Evolutionary conservation across 352 stramenopile species (phyloP), one percentile per base, ranked within the genome.

Genomic region (Pythium vanterpoolii): DNA sequence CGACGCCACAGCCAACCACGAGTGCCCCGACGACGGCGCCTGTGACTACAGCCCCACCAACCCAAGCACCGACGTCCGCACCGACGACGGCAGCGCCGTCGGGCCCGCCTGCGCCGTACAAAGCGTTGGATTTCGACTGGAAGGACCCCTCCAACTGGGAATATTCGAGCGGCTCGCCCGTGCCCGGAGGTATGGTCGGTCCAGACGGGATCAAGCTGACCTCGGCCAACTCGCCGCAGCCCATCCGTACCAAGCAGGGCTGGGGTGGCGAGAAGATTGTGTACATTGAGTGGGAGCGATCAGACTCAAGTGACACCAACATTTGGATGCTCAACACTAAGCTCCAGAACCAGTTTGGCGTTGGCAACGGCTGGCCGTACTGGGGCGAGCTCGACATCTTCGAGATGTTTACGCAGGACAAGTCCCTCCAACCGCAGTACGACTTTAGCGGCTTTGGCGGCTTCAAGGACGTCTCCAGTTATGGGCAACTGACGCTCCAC

Each of bases 271-370:
- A 89, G 60, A 88, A 89, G 61, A 75, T 92, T 27, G 67, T 92
- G 59, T 74, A 73, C 61, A 72, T 92, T 26, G 74, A 89, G 66
- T 92, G 82, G 82, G 73, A 85, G 49, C 74, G 76, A 21, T 76
- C 77, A 40, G 69, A 63, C 33, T 66, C 75, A 45, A 89, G 74
- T 23, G 79, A 92, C 63, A 89, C 79, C 40, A 92, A 92, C 77
- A 89, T 92, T 60, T 92, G 82, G 82, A 86, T 92, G 76, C 75
- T 92, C 27, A 89, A 89, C 67, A 92, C 77, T 5, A 85, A 85
- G 64, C 52, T 92, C n/a, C 9, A 74, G 53, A 62, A 66, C 48
- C 82, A 92, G 62, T 92, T 92, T 47, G 72, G 30, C 21, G 63
- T 53, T 18, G 65, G 55, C 49, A 85, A 86, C 36, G 77, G 77